These are phyloP conservation scores for Daldinia decipiens DNA, from an alignment of 495 filamentous ascomycete genomes.

Conservation along the genomic window DNA sequence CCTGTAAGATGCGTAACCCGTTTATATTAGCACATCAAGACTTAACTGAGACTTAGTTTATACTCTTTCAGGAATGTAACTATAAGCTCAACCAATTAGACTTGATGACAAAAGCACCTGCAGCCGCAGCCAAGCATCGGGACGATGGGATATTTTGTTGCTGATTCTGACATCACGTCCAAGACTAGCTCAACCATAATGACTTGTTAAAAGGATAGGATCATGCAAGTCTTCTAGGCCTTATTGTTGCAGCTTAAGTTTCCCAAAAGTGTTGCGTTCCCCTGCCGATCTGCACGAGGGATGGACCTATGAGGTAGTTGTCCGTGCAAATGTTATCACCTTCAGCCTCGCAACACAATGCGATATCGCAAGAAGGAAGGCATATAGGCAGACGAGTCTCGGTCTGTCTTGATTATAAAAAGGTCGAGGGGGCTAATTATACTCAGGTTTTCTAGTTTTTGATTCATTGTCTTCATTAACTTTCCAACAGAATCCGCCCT, in stretches of 20 bases:
- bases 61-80: not conserved
- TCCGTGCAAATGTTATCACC: not conserved
- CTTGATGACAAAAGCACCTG: not conserved
- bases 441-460: not conserved
- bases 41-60: not conserved
- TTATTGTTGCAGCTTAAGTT: not conserved
- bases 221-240: not conserved
- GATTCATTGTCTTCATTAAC: not conserved
- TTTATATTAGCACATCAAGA: not conserved
- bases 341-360: not conserved
- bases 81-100: not conserved
- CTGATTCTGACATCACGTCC: not conserved
- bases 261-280: not conserved
- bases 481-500: not conserved
- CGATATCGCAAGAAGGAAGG: constrained; percentile 5
- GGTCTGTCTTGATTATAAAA: not conserved
- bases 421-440: not conserved
- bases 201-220: not conserved
- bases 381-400: not conserved
- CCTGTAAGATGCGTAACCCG: not conserved
- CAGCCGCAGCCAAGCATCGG: not conserved
- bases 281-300: not conserved
- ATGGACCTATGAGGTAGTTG: not conserved
- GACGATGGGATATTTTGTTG: constrained; percentile 1
- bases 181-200: not conserved